A percentile compares a stretch with the other conserved stretches of the same genome.
Conservation (phyloP, 768 basidiomycete genomes). For the Chlorophyllum brunneum region DNA sequence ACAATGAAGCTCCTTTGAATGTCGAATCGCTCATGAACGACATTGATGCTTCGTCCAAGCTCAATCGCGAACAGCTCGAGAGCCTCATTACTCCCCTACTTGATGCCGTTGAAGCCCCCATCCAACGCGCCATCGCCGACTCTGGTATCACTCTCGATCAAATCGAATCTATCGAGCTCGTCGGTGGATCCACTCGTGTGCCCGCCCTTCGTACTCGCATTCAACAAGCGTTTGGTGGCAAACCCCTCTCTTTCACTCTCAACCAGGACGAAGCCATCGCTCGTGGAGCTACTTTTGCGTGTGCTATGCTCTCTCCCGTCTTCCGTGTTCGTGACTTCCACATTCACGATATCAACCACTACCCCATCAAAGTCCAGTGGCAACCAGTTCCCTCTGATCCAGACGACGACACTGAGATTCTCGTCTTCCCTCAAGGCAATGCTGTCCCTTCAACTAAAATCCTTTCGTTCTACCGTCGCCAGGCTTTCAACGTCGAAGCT, state of each 20-base stretch:
- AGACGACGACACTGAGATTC: constrained; percentile 87
- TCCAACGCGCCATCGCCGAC: constrained; percentile 75
- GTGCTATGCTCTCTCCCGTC: constrained; percentile 94
- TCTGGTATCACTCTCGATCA: constrained; percentile 81
- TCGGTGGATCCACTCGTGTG: constrained; percentile 91
- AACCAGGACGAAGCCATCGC: constrained; percentile 98
- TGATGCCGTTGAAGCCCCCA: constrained; percentile 68
- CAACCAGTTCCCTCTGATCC: constrained; percentile 66
- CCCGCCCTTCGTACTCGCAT: constrained; percentile 90
- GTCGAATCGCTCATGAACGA: constrained; percentile 98
- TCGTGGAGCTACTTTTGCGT: constrained; percentile 94
- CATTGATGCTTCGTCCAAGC: constrained; percentile 83
- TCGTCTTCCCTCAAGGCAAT: constrained; percentile 87
- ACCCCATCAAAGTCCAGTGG: constrained; percentile 92
- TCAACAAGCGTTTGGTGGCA: constrained; percentile 76
- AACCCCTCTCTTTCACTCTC: constrained; percentile 84
- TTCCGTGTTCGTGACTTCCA: constrained; percentile 98
- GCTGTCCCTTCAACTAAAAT: constrained; percentile 90
- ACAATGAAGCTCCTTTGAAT: constrained; percentile 81
- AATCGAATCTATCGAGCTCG: constrained; percentile 87
- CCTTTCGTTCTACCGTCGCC: constrained; percentile 90
- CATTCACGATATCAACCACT: constrained; percentile 79
- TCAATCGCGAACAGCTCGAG: constrained; percentile 83
- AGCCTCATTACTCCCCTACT: constrained; percentile 71
- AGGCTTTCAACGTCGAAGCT: constrained; percentile 85